phyloP scores from a whole-genome alignment of 345 rosid genomes.

The Sonneratia alba region DNA sequence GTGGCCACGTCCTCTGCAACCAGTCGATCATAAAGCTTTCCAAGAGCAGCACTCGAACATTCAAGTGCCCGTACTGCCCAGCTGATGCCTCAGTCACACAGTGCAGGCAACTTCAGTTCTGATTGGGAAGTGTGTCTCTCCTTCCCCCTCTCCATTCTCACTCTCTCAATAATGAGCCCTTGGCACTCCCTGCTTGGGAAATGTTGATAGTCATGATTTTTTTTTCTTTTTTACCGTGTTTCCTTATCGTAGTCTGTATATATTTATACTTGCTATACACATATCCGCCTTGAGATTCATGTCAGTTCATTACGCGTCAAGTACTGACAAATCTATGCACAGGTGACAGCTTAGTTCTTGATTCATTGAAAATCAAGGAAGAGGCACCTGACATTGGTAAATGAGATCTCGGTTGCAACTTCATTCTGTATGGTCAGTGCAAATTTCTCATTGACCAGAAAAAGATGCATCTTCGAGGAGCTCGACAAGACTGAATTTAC shows the following conservation, averaged over 20 bases:
- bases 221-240: neutral
- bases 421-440: too few species aligned
- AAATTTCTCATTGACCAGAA: neutral
- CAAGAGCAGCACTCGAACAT: slow-evolving; percentile 26
- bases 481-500: neutral
- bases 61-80: slow-evolving; percentile 58
- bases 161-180: neutral
- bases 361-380: neutral
- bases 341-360: neutral
- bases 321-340: neutral
- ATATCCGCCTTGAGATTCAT: neutral
- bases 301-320: neutral
- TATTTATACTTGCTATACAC: neutral
- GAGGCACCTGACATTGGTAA: neutral
- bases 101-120: slow-evolving; percentile 47
- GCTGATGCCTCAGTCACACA: slow-evolving; percentile 26
- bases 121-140: slow-evolving; percentile 1
- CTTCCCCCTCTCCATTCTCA: neutral
- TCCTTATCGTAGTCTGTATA: neutral
- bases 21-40: slow-evolving; percentile 53
- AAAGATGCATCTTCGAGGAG: neutral
- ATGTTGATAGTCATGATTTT: neutral
- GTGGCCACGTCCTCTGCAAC: slow-evolving; percentile 59
- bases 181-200: neutral
- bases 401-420: too few species aligned